phyloP scores from a whole-genome alignment of 2,329 filamentous ascomycete genomes.

The Didymella sp. region DNA sequence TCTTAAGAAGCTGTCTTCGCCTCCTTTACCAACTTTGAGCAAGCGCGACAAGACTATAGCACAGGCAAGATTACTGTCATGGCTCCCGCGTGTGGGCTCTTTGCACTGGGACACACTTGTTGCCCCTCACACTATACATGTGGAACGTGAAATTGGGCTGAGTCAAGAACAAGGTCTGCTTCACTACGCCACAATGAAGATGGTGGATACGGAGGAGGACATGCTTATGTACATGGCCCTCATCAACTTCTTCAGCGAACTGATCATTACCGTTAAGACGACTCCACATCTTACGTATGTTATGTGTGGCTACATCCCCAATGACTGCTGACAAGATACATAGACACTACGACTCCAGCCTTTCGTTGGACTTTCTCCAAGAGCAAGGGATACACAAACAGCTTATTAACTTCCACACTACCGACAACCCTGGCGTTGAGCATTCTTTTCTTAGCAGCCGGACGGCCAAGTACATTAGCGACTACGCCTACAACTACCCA shows the following conservation, averaged over 20 bases:
- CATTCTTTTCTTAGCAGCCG: conserved; percentile 61
- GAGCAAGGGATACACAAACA: conserved; percentile 58
- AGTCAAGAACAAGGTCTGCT: conserved; percentile 54
- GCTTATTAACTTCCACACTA: conserved; percentile 59
- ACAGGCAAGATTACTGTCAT: conserved; percentile 66
- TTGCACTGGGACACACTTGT: conserved; percentile 64
- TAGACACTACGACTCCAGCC: conserved; percentile 50
- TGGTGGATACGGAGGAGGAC: conserved; percentile 64
- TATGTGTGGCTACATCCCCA: not conserved
- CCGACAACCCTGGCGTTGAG: conserved; percentile 59
- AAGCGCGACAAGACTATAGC: conserved; percentile 64
- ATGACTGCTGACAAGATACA: conserved; percentile 4
- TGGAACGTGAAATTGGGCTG: conserved; percentile 55
- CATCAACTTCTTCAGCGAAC: conserved; percentile 63
- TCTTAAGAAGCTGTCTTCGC: conserved; percentile 47
- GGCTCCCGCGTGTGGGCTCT: conserved; percentile 60
- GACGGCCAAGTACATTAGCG: conserved; percentile 64
- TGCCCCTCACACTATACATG: conserved; percentile 58
- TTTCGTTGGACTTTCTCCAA: conserved; percentile 61
- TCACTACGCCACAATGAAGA: conserved; percentile 61
- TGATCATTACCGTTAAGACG: conserved; percentile 55
- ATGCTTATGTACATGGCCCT: conserved; percentile 67
- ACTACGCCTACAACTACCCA: conserved; percentile 63
- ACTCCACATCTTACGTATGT: conserved; percentile 42
- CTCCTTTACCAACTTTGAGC: conserved; percentile 48